A percentile compares a stretch with the other conserved stretches of the same genome.
Evolutionary conservation across 2,329 filamentous ascomycete species (phyloP).

Genomic region (Penicillium polonicum): DNA sequence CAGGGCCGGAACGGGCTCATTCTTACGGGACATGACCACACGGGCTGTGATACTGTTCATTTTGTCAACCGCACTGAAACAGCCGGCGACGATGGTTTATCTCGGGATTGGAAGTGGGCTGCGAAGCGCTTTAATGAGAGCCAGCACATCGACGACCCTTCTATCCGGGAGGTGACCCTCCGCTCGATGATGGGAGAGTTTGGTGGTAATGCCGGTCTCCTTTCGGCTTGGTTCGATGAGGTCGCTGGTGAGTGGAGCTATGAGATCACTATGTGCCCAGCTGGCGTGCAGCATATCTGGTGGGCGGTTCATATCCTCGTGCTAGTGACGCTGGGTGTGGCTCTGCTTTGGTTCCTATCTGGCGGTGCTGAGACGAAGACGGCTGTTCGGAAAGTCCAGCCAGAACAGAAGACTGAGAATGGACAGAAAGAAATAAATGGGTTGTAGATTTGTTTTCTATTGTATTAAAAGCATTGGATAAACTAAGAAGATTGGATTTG

Average conservation of each 20-base stretch:
- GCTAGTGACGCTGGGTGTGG: constrained; percentile 47
- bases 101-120: constrained; percentile 35
- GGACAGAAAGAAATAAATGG: background rate
- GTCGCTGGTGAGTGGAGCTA: constrained; percentile 69
- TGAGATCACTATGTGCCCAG: constrained; percentile 72
- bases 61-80: constrained; percentile 61
- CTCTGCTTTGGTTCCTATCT: constrained; percentile 23
- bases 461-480: constrained; percentile 1
- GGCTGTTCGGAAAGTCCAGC: background rate
- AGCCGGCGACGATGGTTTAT: background rate
- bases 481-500: background rate
- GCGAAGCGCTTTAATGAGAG: constrained; percentile 31
- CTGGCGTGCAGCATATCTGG: constrained; percentile 90
- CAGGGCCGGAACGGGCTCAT: constrained; percentile 72
- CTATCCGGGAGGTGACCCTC: constrained; percentile 82
- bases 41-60: constrained; percentile 88
- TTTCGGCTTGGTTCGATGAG: constrained; percentile 86
- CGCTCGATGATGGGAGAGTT: constrained; percentile 98
- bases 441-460: background rate
- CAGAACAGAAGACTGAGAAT: background rate
- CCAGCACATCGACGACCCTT: constrained; percentile 30
- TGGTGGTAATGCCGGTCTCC: constrained; percentile 82
- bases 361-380: background rate
- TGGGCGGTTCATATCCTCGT: constrained; percentile 83
- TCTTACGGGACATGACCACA: constrained; percentile 91